phyloP scores from a whole-genome alignment of 305 asterid species.

The Fraxinus velutina region DNA sequence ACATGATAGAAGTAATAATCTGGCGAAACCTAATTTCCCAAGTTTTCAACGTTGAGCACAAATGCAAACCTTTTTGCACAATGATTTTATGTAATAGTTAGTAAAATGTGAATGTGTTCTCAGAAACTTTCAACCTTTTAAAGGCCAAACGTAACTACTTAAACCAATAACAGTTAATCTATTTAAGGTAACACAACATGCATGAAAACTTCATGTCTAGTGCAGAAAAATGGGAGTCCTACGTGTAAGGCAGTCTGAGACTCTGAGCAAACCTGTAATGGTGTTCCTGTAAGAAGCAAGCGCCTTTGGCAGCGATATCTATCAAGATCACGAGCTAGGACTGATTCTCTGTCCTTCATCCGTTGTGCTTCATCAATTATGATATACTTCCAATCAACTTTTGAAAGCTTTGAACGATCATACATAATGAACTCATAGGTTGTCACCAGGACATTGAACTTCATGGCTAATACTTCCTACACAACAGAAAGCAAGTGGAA shows the following conservation, averaged over 20 bases:
- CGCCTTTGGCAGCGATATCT: constrained; percentile 99
- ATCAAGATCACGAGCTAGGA: constrained; percentile 99
- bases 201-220: constrained; percentile 10
- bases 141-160: constrained; percentile 1
- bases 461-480: constrained; percentile 91
- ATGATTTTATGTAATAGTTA: not conserved
- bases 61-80: not conserved
- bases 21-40: not conserved
- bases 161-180: not conserved
- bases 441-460: constrained; percentile 93
- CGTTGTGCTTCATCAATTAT: constrained; percentile 99
- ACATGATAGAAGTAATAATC: not conserved
- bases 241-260: constrained; percentile 16
- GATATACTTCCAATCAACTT: constrained; percentile 93
- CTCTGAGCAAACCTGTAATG: constrained; percentile 67
- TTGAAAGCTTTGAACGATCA: constrained; percentile 89
- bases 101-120: constrained; percentile 2
- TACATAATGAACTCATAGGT: constrained; percentile 89
- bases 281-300: constrained; percentile 98
- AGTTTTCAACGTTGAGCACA: constrained; percentile 4
- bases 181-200: constrained; percentile 2
- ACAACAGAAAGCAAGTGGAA: constrained; percentile 32
- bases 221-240: constrained; percentile 10
- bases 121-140: constrained; percentile 7
- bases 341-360: constrained; percentile 99